phyloP scores from a whole-genome alignment of 176 grass and related monocot genomes.

The Oryza officinalis region DNA sequence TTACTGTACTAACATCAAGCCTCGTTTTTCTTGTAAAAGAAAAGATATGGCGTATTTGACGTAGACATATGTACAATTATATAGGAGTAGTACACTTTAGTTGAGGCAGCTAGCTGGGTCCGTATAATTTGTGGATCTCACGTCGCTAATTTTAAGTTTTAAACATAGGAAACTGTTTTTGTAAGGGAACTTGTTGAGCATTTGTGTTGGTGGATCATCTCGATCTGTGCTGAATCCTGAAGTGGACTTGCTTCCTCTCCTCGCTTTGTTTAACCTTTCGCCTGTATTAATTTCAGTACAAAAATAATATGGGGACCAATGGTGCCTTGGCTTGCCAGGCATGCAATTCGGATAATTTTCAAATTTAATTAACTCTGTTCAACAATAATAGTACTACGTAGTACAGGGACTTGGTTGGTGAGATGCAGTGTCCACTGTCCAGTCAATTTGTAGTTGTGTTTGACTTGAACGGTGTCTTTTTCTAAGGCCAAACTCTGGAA shows the following conservation, averaged over 20 bases:
- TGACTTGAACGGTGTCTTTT: neutral
- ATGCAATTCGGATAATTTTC: neutral
- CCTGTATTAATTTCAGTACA: neutral
- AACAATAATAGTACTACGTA: neutral
- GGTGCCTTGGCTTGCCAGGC: neutral
- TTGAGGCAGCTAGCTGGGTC: neutral
- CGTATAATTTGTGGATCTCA: conserved; percentile 11
- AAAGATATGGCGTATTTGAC: no score
- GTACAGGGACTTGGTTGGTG: neutral
- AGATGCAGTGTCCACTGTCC: neutral
- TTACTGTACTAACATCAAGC: no score
- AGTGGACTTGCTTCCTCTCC: neutral
- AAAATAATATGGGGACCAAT: neutral
- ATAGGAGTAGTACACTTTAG: neutral
- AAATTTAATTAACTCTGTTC: neutral
- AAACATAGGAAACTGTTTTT: neutral
- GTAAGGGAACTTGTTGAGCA: neutral
- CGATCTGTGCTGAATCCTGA: no score
- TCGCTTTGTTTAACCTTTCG: neutral
- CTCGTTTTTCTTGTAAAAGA: no score
- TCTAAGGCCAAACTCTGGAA: neutral
- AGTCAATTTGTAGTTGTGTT: neutral
- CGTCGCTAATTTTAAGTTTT: neutral
- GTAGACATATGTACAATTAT: neutral
- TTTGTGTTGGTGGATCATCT: neutral